These are phyloP conservation scores for Metrosideros polymorpha DNA, from an alignment of 441 rosid species.

Conservation along the genomic window DNA sequence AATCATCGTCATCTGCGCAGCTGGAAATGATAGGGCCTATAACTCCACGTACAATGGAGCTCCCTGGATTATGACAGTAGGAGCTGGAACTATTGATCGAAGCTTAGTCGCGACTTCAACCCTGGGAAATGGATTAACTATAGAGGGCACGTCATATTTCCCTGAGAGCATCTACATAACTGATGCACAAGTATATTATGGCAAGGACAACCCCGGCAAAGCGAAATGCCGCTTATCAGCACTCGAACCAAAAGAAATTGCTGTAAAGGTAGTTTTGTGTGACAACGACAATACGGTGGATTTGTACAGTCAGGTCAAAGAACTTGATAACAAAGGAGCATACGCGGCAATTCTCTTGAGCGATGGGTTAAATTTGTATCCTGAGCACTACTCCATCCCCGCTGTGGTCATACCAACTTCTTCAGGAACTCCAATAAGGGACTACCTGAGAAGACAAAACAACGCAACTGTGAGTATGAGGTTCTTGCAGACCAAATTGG, in stretches of 20 bases:
- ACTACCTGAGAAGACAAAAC: neutral
- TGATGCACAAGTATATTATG: conserved; percentile 18
- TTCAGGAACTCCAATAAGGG: conserved; percentile 1
- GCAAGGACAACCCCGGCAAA: conserved; percentile 8
- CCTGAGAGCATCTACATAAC: conserved; percentile 14
- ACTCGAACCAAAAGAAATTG: conserved; percentile 15
- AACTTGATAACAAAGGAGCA: conserved; percentile 23
- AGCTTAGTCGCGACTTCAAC: conserved; percentile 21
- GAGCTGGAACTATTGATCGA: conserved; percentile 40
- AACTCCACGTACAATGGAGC: conserved; percentile 14
- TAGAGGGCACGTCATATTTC: conserved; percentile 26
- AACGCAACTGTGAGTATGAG: conserved; percentile 10
- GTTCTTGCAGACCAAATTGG: conserved; percentile 13
- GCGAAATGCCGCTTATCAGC: conserved; percentile 4
- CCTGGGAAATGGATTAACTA: conserved; percentile 24
- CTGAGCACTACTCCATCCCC: conserved; percentile 16
- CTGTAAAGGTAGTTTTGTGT: conserved; percentile 30
- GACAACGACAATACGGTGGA: neutral
- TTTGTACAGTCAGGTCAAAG: conserved; percentile 9
- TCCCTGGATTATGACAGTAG: conserved; percentile 20
- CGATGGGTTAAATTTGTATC: conserved; percentile 1
- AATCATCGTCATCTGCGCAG: conserved; percentile 8
- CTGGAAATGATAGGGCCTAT: conserved; percentile 8
- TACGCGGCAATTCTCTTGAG: conserved; percentile 21
- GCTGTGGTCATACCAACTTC: conserved; percentile 9